Base-by-base conservation (phyloP, 1,284 basidiomycete genomes). In the Exobasidium rhododendri region DNA sequence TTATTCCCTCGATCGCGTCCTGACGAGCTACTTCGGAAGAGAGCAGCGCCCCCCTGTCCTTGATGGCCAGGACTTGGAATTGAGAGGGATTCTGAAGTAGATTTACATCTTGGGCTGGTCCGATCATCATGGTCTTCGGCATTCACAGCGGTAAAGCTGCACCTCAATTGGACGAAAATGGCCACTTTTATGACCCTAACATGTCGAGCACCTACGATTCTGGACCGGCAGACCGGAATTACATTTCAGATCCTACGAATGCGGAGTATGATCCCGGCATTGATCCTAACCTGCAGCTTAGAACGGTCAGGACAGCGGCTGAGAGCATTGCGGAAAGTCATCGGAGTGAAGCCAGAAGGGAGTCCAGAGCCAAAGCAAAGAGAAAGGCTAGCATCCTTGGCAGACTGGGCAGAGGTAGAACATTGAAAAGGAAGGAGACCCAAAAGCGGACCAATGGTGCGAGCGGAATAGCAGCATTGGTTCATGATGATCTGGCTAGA, bases 251-350 rank as follows among this genome's bases (percentile, higher is more conserved):
- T 29, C 73, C 73, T 0, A 64, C 68, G 2, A 71, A 75, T 62
- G 71, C 71, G 22, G 71, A 75, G 46, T 75, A 75, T 56, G 73
- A 74, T 40, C 73, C 73, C 5, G 68, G 69, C 58, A 67, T 75
- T 11, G 73, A 75, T 44, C 73, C 73, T 28, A 70, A 74, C 31
- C 68, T 74, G 10, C 73, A 75, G 62, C 69, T 75, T 49, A 66
- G 67, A 58, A 74, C 70, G 10, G 73, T 75, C 45, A 61, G 73
- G n/a, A 75, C 73, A n/a, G 73, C 73, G 6, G 73, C 73, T 30
- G 73, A 70, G 17, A 74, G 72, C 43, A 75, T 75, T 30, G 73
- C 73, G 31, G 73, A 75, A 53, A 72, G 70, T 13, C 72, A 75
- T 56, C 68, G 72, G 31, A 74, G 72, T 26, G 73, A 75, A 50